Conservation (phyloP, 2,329 filamentous ascomycete genomes). For the Alternaria incomplexa region DNA sequence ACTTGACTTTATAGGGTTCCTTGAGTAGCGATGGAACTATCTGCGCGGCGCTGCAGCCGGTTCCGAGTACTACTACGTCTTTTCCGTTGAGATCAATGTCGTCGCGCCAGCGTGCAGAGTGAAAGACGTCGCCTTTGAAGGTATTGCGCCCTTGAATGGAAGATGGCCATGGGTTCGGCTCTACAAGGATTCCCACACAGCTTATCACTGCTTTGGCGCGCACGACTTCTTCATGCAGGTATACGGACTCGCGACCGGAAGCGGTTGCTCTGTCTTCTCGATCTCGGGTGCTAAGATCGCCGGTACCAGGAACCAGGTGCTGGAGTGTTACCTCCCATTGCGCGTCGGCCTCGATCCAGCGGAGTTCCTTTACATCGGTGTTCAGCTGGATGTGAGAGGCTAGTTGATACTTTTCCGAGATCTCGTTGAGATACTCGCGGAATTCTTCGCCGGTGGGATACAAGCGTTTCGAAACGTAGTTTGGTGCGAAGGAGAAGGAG, state of each 20-base stretch:
- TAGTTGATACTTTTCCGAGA: neutral
- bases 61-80: conserved; percentile 59
- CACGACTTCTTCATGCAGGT: neutral
- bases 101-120: conserved; percentile 59
- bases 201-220: neutral
- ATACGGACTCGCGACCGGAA: neutral
- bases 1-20: neutral
- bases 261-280: neutral
- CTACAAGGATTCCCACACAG: neutral
- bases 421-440: neutral
- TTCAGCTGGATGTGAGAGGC: neutral
- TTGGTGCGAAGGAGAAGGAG: neutral
- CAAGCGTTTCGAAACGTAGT: neutral
- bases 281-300: neutral
- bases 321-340: neutral
- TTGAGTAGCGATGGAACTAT: neutral
- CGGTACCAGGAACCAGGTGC: neutral
- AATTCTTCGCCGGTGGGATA: neutral
- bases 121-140: conserved; percentile 58
- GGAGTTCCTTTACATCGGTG: neutral
- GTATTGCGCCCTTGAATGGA: conserved; percentile 52
- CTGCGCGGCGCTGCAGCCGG: neutral
- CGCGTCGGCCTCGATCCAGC: neutral
- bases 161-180: neutral
- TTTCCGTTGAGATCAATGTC: conserved; percentile 56